Percentiles rank a stretch among this genome's conserved stretches.
Evolutionary conservation across 257 asterid genomes (phyloP).

Genomic region (Parsonsia alboflavescens): DNA sequence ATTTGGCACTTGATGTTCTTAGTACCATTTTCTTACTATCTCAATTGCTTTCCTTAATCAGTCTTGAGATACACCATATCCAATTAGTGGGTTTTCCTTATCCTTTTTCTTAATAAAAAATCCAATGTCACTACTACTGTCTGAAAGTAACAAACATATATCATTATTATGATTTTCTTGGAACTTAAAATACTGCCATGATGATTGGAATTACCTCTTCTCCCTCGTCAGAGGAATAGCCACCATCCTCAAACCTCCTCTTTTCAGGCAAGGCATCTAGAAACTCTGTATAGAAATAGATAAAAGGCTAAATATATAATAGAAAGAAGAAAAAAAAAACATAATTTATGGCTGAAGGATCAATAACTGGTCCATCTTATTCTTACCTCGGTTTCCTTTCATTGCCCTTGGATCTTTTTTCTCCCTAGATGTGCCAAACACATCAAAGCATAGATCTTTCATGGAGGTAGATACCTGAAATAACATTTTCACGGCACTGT

Average conservation of each 20-base stretch:
- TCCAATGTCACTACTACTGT: too few species aligned
- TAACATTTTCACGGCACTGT: constrained; percentile 2
- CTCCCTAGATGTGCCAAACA: constrained; percentile 67
- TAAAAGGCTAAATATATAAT: constrained; percentile 3
- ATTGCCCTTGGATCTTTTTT: constrained; percentile 68
- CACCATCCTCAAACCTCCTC: constrained; percentile 70
- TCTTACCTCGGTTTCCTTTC: constrained; percentile 81
- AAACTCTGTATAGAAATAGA: constrained; percentile 41
- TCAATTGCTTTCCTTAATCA: neutral
- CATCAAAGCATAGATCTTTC: constrained; percentile 79
- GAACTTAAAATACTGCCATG: neutral
- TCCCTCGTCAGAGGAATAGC: constrained; percentile 63
- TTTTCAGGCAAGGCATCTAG: constrained; percentile 87
- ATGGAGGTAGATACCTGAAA: constrained; percentile 77
- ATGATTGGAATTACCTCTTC: constrained; percentile 35
- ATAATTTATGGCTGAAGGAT: neutral
- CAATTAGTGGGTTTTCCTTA: neutral
- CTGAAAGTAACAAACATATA: neutral
- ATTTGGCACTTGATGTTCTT: neutral
- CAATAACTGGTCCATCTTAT: neutral
- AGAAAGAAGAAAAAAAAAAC: neutral
- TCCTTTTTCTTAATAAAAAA: too few species aligned
- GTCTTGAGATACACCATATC: neutral
- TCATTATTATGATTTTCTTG: neutral
- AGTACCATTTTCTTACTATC: neutral